Base-by-base conservation (phyloP, 2,329 filamentous ascomycete species). In the Colletotrichum costaricense region DNA sequence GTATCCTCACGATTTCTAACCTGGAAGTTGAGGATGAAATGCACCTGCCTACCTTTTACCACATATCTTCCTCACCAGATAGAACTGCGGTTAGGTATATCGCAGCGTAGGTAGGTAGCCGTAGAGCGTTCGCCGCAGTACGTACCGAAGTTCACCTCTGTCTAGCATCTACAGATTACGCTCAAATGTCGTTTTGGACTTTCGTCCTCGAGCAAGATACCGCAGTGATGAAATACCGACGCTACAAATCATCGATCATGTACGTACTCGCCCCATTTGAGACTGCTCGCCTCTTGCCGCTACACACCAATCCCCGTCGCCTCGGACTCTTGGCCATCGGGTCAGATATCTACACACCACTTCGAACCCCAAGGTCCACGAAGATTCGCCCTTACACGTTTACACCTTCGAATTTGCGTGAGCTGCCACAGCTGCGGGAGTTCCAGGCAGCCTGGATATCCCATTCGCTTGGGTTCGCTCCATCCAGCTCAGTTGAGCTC, bases 391-490 rank as follows among this genome's bases (percentile, higher is more conserved):
- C 19, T 9, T 49, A 11, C 38, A 16, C 14, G 14, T 1, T 12
- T 42, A 42, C 19, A 49, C 42, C 19, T 22, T 9, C 19, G 19
- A 7, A 49, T 19, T 49, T 49, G 19, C 42, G 7, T 49, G 42
- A 49, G 42, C 42, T 42, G 38, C 38, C 38, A 19, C 38, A 42
- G 38, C 38, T 49, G 42, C 19, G 42, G 5, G 19, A 3, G 7
- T 49, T n/a, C 16, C 7, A 22, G 42, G 16, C 19, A 22, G 42
- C 42, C 19, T 49, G 19, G 19, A 9, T 19, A 52, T 26, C 35
- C 68, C 69, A 54, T 63, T 22, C 52, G 65, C 46, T 62, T 69
- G 69, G 57, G 42, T 59, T 69, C 65, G 35, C 52, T 30, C 14
- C 33, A 8, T 67, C 68, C 54, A 56, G 24, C 52, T 69, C 66